Evolutionary conservation across 305 asterid genomes (phyloP).

Genomic region (Fraxinus albicans): DNA sequence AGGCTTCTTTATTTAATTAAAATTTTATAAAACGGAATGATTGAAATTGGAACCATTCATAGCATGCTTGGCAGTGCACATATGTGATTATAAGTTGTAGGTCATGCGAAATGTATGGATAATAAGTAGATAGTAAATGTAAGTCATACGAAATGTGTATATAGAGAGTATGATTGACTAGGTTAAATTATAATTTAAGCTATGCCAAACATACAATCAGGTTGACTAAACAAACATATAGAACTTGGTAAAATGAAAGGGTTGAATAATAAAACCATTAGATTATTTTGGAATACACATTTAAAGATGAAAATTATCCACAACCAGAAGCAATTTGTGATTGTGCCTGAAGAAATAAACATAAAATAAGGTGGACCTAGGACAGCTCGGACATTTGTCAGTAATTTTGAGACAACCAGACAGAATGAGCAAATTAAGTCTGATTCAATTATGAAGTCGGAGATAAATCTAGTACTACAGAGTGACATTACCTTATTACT

Average conservation of each 20-base stretch:
- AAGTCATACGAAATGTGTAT: neutral
- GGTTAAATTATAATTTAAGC: neutral
- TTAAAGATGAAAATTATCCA: neutral
- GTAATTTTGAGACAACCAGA: constrained; percentile 4
- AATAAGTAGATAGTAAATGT: neutral
- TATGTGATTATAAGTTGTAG: neutral
- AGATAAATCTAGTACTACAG: neutral
- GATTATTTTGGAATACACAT: neutral
- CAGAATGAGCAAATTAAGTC: neutral
- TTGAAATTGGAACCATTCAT: neutral
- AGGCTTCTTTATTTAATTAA: neutral
- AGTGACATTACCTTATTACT: constrained; percentile 56
- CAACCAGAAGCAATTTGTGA: neutral
- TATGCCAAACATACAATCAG: neutral
- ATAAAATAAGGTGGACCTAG: neutral
- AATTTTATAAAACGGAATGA: neutral
- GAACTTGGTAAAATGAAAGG: neutral
- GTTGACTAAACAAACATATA: neutral
- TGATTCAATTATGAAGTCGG: neutral
- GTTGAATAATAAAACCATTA: neutral
- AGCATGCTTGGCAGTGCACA: neutral
- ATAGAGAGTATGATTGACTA: neutral
- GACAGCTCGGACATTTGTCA: neutral
- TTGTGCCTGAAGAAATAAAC: neutral
- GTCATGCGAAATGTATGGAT: neutral